These are phyloP conservation scores for Alternaria arborescens DNA, from an alignment of 2,329 filamentous ascomycete species.

Conservation along the genomic window DNA sequence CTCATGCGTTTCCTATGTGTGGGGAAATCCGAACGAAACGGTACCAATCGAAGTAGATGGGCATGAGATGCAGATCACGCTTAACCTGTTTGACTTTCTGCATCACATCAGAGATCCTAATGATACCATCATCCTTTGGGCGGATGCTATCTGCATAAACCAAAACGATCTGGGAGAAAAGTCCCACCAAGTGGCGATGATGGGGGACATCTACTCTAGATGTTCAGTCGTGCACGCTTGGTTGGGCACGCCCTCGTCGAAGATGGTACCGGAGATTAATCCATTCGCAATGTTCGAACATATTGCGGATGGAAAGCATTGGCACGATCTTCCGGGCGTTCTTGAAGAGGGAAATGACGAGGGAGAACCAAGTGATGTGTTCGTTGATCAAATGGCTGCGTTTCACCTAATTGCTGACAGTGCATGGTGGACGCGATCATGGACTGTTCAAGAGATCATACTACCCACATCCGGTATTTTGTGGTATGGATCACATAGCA, in stretches of 20 bases:
- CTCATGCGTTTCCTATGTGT: constrained; percentile 10
- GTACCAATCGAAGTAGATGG: constrained; percentile 3
- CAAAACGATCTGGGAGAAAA: neutral
- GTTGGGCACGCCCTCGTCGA: neutral
- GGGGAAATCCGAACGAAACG: constrained; percentile 3
- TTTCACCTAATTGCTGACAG: neutral
- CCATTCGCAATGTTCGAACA: constrained; percentile 1
- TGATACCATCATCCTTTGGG: neutral
- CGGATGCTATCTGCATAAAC: constrained; percentile 2
- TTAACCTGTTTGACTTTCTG: constrained; percentile 2
- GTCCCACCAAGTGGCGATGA: constrained; percentile 6
- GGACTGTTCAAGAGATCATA: constrained; percentile 7
- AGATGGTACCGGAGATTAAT: neutral
- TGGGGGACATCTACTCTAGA: neutral
- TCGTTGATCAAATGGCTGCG: neutral
- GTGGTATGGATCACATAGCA: neutral
- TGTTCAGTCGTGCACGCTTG: constrained; percentile 2
- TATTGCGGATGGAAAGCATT: neutral
- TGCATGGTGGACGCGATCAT: constrained; percentile 3
- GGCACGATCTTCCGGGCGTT: neutral
- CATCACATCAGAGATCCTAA: neutral
- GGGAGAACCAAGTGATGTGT: neutral
- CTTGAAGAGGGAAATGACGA: neutral
- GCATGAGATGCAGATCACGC: neutral
- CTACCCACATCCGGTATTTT: neutral